Evolutionary conservation across 1,139 yeast species (phyloP), one percentile per base, ranked within the genome.

Genomic region (Magnusiomyces tetraspermus): DNA sequence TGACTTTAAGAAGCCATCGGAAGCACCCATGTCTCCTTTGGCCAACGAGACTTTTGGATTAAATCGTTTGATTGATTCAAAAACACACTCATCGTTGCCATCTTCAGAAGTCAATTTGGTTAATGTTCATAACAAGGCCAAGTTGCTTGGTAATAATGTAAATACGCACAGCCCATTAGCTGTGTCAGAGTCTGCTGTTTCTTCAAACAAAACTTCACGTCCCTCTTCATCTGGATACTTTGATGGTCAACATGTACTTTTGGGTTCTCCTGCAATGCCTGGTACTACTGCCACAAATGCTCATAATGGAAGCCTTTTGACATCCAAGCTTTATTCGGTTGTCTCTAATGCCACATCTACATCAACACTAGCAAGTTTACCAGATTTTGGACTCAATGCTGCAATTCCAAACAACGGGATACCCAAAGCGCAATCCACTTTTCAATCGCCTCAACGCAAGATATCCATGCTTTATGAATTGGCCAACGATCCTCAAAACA

Each of bases 401-500:
- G 17, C 38, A 33, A 15, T 4, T 15, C 17, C 17, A 38, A 17
- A 42, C 49, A 21, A 33, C 40, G 19, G 52, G n/a, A n/a, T n/a
- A n/a, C n/a, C n/a, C n/a, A n/a, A n/a, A n/a, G n/a, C n/a, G n/a
- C n/a, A n/a, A n/a, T n/a, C n/a, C n/a, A n/a, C 65, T 13, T 63
- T 59, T 53, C 57, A 65, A 11, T 64, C 70, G 5, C 67, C 66
- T 2, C 68, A 66, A 46, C 60, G 70, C 30, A 67, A 66, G 44
- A 57, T 67, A 17, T 58, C 64, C 3, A 67, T 67, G 46, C 62
- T 79, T 13, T 70, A 76, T 1, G 78, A 74, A 50, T 71, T 79
- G 13, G 75, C 78, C 26, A 65, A 70, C 11, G 80, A 84, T 50
- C 74, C 80, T 0, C 63, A 67, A 13, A 88, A 86, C 61, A 72